Base-by-base conservation (phyloP, 139 green algal species). In the Astrephomene gubernaculifera region DNA sequence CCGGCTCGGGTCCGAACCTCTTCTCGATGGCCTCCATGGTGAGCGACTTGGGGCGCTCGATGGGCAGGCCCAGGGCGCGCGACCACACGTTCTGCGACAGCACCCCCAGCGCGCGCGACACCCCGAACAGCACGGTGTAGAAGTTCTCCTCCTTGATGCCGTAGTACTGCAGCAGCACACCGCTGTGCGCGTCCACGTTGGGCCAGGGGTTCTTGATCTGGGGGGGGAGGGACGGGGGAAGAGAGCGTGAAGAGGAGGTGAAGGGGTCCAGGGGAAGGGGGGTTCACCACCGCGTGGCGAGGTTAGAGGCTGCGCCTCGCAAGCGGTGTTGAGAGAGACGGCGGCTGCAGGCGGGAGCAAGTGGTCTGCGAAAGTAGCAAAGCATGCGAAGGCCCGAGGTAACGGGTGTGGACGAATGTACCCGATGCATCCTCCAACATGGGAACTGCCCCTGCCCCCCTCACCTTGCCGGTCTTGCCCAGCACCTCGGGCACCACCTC, bases 111-210 rank as follows among this genome's bases (percentile, higher is more conserved):
- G 96, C 93, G 14, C 97, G 92, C 2, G 92, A 97, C 38, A 99
- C 97, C 33, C 97, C 97, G 90, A 99, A 99, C 25, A 99, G 90
- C 49, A 99, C 97, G 0, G 97, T 99, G 95, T 99, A 99, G 90
- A 97, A 99, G 90, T 95, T 96, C 63, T 95, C 93, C 91, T 99
- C 95, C 67, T 81, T 91, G 88, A 99, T 96, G 89, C 95, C 95
- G 91, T 98, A 99, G 90, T 98, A 95, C 91, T 99, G 96, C 82
- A 99, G 93, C 87, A 99, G 91, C 44, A 99, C 97, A 39, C 97
- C 97, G 70, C 86, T 95, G 94, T 99, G 97, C 25, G 97, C 97
- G 82, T 99, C 97, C 49, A 99, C 97, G 87, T 99, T 99, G 31
- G 97, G 97, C 96, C 96, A 99, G 2, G 97, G 97, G 91, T 99